Base-by-base conservation (phyloP, 495 filamentous ascomycete genomes). In the Penicillium taxi region DNA sequence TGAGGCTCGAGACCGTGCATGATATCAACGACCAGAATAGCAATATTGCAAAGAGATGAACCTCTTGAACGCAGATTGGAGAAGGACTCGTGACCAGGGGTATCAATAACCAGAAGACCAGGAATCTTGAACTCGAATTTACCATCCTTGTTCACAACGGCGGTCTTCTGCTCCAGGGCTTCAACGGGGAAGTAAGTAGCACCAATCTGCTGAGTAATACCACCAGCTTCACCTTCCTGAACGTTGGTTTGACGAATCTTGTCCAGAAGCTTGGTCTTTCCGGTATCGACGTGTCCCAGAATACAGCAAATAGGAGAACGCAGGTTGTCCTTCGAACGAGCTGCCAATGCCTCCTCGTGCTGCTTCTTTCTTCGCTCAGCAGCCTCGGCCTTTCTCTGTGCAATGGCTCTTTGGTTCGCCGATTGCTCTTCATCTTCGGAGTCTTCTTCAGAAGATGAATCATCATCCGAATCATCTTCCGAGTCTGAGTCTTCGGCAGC, bases 121-220 rank as follows among this genome's bases (percentile, higher is more conserved):
- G 93, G 93, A 14, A 96, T 85, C 70, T 96, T 96, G 78, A 95
- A 94, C 35, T 95, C 84, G 65, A 99, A 96, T 26, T 69, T 73
- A 47, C 81, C 80, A 45, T 96, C 89, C 52, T 76, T 69, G 69
- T 99, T 96, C 48, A 99, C 85, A 8, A 96, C 91, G 15, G 70
- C 68, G 6, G 89, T 96, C 75, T 99, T 99, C 52, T 83, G 76
- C 58, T 74, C 70, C 56, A 99, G 77, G 35, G 93, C 85, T 36
- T 96, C 91, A 37, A 90, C 86, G 13, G 93, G 93, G 77, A 99
- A 99, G 66, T 96, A 99, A 11, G 93, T 99, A 28, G 93, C 93
- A 78, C 93, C 93, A 57, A 99, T 99, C 64, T 99, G 93, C 66
- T 99, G 93, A 11, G 93, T 99, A 52, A 99, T 99, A 82, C 93